Evolutionary conservation across 2,329 filamentous ascomycete genomes (phyloP), one percentile per base, ranked within the genome.

Genomic region (Clonostachys rhizophaga): DNA sequence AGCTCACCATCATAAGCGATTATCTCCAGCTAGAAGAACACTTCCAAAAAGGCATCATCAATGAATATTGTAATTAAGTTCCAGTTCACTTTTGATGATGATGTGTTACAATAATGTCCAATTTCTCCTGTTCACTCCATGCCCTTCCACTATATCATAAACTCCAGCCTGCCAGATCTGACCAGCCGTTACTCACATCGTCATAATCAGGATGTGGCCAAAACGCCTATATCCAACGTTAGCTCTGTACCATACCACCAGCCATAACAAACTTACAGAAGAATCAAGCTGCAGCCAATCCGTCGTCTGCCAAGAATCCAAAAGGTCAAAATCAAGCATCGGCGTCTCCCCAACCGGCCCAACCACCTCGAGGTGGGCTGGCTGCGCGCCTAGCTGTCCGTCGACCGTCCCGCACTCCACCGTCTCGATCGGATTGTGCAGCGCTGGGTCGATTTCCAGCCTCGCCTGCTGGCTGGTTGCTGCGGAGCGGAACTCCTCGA

Each of bases 271-370:
- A 39, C 36, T 39, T 11, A 39, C 36, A 18, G 54, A 56, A 2
- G 53, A 53, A 40, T 56, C 54, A 20, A 56, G 43, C 8, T 52
- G 48, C 13, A 52, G 40, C 50, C 50, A 52, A 36, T 52, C 48
- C 14, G 46, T 50, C 11, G 48, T 50, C 18, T 50, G 33, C 50
- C 50, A 52, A 37, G 47, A 44, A 33, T 52, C 50, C 40, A 52
- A 24, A 5, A 52, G 41, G 33, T 8, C 14, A n/a, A 39, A n/a
- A 39, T 39, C 36, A 39, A 39, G 17, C 17, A 18, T n/a, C 10
- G 36, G 36, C 14, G 14, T n/a, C 17, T n/a, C 36, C 12, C 36
- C 17, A 11, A 18, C 36, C 14, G 10, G 36, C 17, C 36, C 36
- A 18, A n/a, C 36, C 36, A n/a, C 36, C 6, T 39, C 17, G 36